Base-by-base conservation (phyloP, 441 rosid genomes). In the Pelargonium myrrhifolium region DNA sequence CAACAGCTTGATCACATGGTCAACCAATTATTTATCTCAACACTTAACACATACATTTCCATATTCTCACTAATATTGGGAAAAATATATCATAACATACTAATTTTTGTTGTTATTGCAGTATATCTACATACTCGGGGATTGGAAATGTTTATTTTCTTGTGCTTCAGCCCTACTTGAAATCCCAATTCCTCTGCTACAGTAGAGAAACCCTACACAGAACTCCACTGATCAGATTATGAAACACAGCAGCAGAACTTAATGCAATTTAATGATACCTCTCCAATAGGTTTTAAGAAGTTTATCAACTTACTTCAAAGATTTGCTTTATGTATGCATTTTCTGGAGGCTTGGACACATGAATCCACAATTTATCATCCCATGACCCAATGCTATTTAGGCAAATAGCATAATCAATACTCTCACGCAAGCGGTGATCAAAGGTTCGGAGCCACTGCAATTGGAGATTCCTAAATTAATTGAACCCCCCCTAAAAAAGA, bases 261-360 rank as follows among this genome's bases (percentile, higher is more conserved):
- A 24, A 21, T 37, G 15, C 53, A 45, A 43, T 2, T n/a, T 15
- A 17, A 62, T n/a, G 68, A 51, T 6, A 53, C 24, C 10, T 53
- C 24, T 1, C 3, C 4, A 45, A 45, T 45, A 12, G 2, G 2
- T 45, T 45, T 4, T 17, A 18, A 53, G 26, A 51, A 53, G 8
- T 0, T 64, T 66, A 4, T 69, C 9, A 9, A 64, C 86, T 80
- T 76, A 91, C 99, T 81, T 91, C 97, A 75, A 88, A 88, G 72
- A 92, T 91, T 77, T 93, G 97, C 77, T 87, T 93, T 47, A 93
- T 75, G 67, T 91, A 87, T 62, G 92, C 91, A 72, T 93, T 93
- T 62, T 93, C 96, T 56, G 96, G 91, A 77, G 99, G 99, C 85
- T 93, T 93, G 21, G 97, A 93, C 71, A 93, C 97, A 20, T 93